phyloP scores from a whole-genome alignment of 768 basidiomycete species.

The Rhodotorula diobovata region DNA sequence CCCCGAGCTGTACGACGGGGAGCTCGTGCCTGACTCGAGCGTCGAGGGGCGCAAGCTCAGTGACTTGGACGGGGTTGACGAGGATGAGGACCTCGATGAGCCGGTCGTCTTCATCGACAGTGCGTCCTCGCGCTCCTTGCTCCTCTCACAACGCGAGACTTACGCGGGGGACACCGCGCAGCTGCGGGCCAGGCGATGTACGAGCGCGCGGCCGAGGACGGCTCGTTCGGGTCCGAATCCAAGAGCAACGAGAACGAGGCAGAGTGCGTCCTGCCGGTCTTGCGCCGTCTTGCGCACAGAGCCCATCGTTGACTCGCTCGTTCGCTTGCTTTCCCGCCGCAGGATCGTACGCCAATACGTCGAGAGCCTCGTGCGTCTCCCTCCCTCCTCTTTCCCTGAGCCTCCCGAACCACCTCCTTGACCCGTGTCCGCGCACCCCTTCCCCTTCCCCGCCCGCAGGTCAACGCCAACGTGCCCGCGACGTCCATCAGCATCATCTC shows the following conservation, averaged over 20 bases:
- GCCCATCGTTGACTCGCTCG: neutral
- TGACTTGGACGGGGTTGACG: conserved; percentile 56
- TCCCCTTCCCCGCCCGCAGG: conserved; percentile 48
- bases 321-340: too few species aligned
- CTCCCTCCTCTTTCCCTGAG: neutral
- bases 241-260: conserved; percentile 93
- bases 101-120: conserved; percentile 90
- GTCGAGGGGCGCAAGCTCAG: conserved; percentile 51
- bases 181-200: conserved; percentile 51
- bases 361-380: conserved; percentile 9
- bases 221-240: conserved; percentile 55
- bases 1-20: conserved; percentile 29
- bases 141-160: neutral
- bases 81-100: conserved; percentile 65
- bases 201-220: conserved; percentile 59
- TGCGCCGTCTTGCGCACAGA: neutral
- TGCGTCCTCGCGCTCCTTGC: conserved; percentile 9
- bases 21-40: conserved; percentile 26
- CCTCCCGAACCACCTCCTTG: neutral
- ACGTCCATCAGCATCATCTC: conserved; percentile 81
- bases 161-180: neutral
- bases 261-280: conserved; percentile 53
- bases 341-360: conserved; percentile 30
- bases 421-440: neutral
- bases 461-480: conserved; percentile 59